Evolutionary conservation across 371 early-diverging fungal species (phyloP), one percentile per base, ranked within the genome.

Genomic region (Lichtheimia ornata): DNA sequence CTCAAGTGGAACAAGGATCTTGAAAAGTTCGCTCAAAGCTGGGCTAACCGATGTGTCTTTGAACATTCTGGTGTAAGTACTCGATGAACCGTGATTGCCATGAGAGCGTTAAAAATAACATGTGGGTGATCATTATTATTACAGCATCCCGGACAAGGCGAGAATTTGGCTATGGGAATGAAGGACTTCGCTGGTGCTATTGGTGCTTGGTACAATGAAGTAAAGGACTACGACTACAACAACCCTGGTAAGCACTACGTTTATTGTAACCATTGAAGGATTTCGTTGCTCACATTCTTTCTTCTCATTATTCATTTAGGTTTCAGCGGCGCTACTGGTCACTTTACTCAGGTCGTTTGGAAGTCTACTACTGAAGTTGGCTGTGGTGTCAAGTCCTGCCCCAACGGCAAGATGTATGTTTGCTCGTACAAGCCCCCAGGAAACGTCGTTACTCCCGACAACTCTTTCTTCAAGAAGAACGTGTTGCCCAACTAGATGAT

Each of bases 261-360:
- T 50, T 79, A 72, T 62, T 57, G 42, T 41, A 54, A 60, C 0
- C 80, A 11, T 9, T 35, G 11, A 2, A 35, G 22, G 22, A 2
- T 22, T 35, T 35, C 9, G 9, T 35, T 35, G 7, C 4, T 28
- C 28, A 28, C 35, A 35, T 11, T n/a, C n/a, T n/a, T 1, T 9
- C 9, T 35, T 9, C 2, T 11, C 35, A 35, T 7, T 28, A 4
- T 28, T 22, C 22, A 22, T 28, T 79, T 52, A 35, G 64, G 64
- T 24, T 64, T 64, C 63, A 2, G 45, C 40, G 2, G 6, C 5
- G 4, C 58, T 24, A 76, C 77, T 17, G 85, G 82, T 24, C 85
- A 84, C 49, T 84, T 83, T 50, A 83, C 85, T 30, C 74, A 72
- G 43, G 64, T 82, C 4, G 86, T 82, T 11, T 85, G 86, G 83